Conservation (phyloP, 2,329 filamentous ascomycete species). For the Eurotiales sp. region DNA sequence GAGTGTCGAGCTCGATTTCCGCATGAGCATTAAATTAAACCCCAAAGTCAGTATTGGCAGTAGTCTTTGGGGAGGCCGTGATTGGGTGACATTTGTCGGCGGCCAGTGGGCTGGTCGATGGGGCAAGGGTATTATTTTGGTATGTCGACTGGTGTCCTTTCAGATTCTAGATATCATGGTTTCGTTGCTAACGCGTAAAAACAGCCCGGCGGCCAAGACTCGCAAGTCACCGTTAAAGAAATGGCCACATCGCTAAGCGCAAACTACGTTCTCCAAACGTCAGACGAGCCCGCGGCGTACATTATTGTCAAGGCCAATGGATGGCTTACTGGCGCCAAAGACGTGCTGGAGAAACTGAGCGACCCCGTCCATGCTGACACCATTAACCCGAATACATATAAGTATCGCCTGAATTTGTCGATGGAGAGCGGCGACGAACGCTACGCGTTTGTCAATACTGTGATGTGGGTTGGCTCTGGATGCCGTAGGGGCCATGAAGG, state of each 20-base stretch:
- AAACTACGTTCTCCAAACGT: constrained; percentile 48
- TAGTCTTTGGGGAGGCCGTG: constrained; percentile 47
- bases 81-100: constrained; percentile 50
- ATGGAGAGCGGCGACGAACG: constrained; percentile 50
- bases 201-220: constrained; percentile 50
- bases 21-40: constrained; percentile 52
- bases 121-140: constrained; percentile 50
- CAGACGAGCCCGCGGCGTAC: constrained; percentile 48
- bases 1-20: constrained; percentile 49
- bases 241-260: constrained; percentile 43
- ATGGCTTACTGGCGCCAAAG: constrained; percentile 48
- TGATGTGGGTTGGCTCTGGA: constrained; percentile 50
- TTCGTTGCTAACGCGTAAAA: neutral
- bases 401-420: constrained; percentile 45
- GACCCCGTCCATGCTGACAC: constrained; percentile 43
- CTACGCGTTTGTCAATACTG: constrained; percentile 47
- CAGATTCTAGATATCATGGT: neutral
- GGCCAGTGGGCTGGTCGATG: constrained; percentile 52
- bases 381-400: constrained; percentile 47
- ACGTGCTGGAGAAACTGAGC: constrained; percentile 47
- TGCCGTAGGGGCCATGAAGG: constrained; percentile 46
- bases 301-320: constrained; percentile 46
- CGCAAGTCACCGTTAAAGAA: constrained; percentile 47
- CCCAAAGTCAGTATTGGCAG: constrained; percentile 47
- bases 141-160: constrained; percentile 20